phyloP scores from a whole-genome alignment of 2,329 filamentous ascomycete species.

The Whalleya microplaca region DNA sequence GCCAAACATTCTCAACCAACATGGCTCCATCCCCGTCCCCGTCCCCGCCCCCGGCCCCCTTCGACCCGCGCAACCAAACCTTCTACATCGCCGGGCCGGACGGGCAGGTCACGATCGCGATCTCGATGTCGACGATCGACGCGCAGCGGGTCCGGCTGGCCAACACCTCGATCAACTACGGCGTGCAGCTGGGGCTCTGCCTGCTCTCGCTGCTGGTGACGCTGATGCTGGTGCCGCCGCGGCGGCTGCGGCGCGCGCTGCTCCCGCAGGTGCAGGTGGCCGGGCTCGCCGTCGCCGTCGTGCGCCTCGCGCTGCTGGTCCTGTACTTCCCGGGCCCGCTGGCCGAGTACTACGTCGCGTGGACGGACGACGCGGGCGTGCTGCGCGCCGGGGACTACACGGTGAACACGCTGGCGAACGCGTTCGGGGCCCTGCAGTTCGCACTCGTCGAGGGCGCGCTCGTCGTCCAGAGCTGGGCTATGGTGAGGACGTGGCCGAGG shows the following conservation, averaged over 20 bases:
- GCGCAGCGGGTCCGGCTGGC: conserved; percentile 30
- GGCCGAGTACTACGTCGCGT: conserved; percentile 63
- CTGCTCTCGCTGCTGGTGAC: conserved; percentile 67
- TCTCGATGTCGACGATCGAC: conserved; percentile 29
- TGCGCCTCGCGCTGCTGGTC: conserved; percentile 61
- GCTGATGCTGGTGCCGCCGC: conserved; percentile 63
- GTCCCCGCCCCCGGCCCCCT: not conserved
- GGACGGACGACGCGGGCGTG: conserved; percentile 56
- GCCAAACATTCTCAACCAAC: not conserved
- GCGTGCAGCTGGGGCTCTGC: conserved; percentile 70
- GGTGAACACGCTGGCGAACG: conserved; percentile 44
- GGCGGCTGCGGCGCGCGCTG: conserved; percentile 54
- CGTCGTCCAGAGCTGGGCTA: conserved; percentile 55
- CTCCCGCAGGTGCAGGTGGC: conserved; percentile 66
- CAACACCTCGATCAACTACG: conserved; percentile 64
- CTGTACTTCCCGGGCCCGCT: conserved; percentile 65
- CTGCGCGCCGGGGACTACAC: conserved; percentile 47
- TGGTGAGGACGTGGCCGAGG: conserved; percentile 53
- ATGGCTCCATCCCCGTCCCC: not conserved
- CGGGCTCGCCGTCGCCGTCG: conserved; percentile 66
- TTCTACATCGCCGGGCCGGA: conserved; percentile 30
- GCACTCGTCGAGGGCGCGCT: conserved; percentile 52
- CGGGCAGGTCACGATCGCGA: conserved; percentile 15
- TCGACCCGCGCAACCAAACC: conserved; percentile 32
- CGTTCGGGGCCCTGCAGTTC: conserved; percentile 48